Evolutionary conservation across 2,329 filamentous ascomycete species (phyloP), one percentile per base, ranked within the genome.

Genomic region (Dothistroma septosporum): DNA sequence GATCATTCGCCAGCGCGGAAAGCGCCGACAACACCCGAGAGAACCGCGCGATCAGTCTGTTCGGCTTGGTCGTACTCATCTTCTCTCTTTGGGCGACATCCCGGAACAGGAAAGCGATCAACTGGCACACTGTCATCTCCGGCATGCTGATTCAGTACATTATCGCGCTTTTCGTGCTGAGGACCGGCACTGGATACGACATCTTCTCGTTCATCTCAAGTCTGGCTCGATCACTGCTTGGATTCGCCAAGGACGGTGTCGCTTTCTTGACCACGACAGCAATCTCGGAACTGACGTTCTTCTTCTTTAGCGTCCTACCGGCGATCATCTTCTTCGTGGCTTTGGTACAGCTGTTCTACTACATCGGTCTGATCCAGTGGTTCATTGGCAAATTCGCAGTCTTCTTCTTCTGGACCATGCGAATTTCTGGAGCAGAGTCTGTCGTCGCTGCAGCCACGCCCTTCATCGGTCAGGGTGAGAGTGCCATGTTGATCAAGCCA

Each of bases 321-420:
- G 87, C 92, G 69, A 95, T 97, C 76, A 91, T 96, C 79, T 97
- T 96, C 85, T 96, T 97, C 85, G 89, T 96, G 61, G 86, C 92
- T 1, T 81, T 96, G n/a, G 91, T 96, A 28, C 90, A 95, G 76
- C 84, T 96, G 41, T 77, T 95, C 48, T 95, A 90, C 79, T 89
- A 92, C 79, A 82, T 87, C 68, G 89, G 89, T 2, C 81, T 92
- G 64, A 79, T 96, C 57, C 92, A 96, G 77, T 96, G 92, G 92
- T 91, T 92, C 76, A 85, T 96, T 71, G 80, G 82, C 68, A 96
- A 96, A 76, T 90, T 94, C 69, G 91, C 92, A 61, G 83, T 85
- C 55, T 92, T 96, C 77, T 95, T 97, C 83, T 95, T 93, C 84
- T 96, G 91, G 89, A 83, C 82, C 49, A 87, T 97, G 76, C 84